phyloP scores from a whole-genome alignment of 805 yeast species.

The Candida bentonensis region DNA sequence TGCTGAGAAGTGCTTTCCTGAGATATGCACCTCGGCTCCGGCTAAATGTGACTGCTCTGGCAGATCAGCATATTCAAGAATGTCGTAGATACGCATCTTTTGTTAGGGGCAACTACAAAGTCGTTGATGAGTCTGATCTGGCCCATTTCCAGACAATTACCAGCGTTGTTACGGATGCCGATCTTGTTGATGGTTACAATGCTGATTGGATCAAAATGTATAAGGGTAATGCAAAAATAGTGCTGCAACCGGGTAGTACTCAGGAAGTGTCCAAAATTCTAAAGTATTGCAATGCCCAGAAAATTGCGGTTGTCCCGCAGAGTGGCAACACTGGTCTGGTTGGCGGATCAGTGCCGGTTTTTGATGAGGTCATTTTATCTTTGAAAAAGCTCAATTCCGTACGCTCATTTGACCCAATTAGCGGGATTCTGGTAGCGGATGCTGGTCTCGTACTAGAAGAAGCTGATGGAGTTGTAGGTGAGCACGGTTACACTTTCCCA shows the following conservation, averaged over 20 bases:
- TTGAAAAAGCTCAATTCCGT: conserved; percentile 58
- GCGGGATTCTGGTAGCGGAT: conserved; percentile 77
- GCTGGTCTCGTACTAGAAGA: conserved; percentile 79
- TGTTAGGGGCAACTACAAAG: neutral
- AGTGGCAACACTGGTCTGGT: conserved; percentile 95
- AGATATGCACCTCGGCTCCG: too few relatives aligned
- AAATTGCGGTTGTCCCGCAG: conserved; percentile 82
- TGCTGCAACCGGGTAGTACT: conserved; percentile 67
- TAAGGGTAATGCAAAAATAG: conserved; percentile 66
- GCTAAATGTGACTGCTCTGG: too few relatives aligned
- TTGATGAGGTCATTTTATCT: conserved; percentile 74
- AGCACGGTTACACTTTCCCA: conserved; percentile 83
- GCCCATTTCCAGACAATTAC: neutral
- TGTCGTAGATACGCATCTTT: neutral
- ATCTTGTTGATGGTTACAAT: conserved; percentile 58
- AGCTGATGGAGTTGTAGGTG: conserved; percentile 67
- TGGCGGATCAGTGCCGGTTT: conserved; percentile 86
- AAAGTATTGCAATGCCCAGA: conserved; percentile 64
- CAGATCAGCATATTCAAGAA: too few relatives aligned
- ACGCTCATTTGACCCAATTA: conserved; percentile 62
- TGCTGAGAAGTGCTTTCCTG: too few relatives aligned
- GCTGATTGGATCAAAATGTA: conserved; percentile 93
- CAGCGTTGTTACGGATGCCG: conserved; percentile 33
- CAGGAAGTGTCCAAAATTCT: conserved; percentile 63
- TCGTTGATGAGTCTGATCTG: neutral